Evolutionary conservation across 2,329 filamentous ascomycete genomes (phyloP), one percentile per base, ranked within the genome.

Genomic region (Stemphylium lycopersici): DNA sequence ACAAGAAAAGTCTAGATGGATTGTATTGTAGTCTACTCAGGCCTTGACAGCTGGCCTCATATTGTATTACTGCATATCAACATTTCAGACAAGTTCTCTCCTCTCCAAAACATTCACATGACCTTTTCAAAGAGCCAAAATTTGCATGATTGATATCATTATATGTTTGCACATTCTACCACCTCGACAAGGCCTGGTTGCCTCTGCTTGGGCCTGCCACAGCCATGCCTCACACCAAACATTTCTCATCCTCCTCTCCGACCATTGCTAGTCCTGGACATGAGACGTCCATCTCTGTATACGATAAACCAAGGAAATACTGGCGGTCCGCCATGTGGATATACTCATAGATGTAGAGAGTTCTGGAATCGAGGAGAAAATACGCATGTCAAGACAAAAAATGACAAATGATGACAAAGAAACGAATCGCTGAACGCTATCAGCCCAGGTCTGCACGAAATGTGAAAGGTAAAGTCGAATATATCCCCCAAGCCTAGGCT

Each of bases 361-460:
- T 48, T 32, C 37, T 29, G 41, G 40, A 46, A 40, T 36, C 38
- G 18, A 51, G 32, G 18, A 31, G 16, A 39, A 38, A 47, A 56
- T 53, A 59, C 42, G 41, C 26, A 38, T 24, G 40, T 41, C 45
- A 45, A 50, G 38, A 48, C 31, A 48, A 48, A 48, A 51, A 24
- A 39, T 51, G 40, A 22, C 41, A 62, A 52, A 59, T 54, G 49
- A 56, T 66, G 55, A 38, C 18, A 48, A 52, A 55, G 48, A 59
- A 68, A 65, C 63, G 67, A 62, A 55, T 59, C 66, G 68, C 70
- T 71, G 62, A 65, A 73, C 69, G 70, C 71, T 71, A 69, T 65
- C 61, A 69, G 63, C 61, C 61, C 62, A 38, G 51, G 52, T 51
- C 55, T 62, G 52, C 26, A 42, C 44, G 61, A 32, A 47, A 63